Base-by-base conservation (phyloP, 1,139 yeast genomes). In the Saccharomyces hybrid region DNA sequence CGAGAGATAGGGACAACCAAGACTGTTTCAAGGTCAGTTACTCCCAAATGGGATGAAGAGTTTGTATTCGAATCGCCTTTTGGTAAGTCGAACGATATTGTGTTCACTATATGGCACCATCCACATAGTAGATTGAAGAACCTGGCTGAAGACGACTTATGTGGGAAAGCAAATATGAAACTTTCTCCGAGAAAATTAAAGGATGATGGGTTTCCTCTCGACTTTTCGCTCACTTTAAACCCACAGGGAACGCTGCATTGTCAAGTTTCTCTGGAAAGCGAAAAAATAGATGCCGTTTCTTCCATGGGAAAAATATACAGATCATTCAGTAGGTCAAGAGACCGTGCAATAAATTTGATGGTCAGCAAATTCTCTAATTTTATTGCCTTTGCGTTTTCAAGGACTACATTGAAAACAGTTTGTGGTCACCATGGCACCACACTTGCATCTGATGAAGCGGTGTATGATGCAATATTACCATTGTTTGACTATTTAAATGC, bases 41-140 rank as follows among this genome's bases (percentile, higher is more conserved):
- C 83, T 62, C 97, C 98, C 0, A 82, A 79, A 27, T 93, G 96
- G 96, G 88, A 88, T 64, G 97, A 93, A 73, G 88, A 85, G 55
- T 86, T 88, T 66, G 97, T 90, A 65, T 70, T 87, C 42, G 73
- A 80, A 0, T 64, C 75, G 1, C 60, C 70, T 0, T 68, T 69
- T 0, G 63, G 72, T 2, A 65, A 67, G 31, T 64, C 72, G 52
- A 59, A 64, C 16, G 74, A 79, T 1, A 64, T 88, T 1, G 78
- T 82, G 0, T 78, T 82, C 1, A 83, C 87, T 0, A 82, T 88
- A 0, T 89, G 96, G 96, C 88, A 85, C 64, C 86, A 82, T 52
- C 77, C 76, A 24, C 59, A 76, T 26, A 64, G 71, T 2, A 60
- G 55, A 24, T 51, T 64, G 5, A 60, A 56, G 9, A 54, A 59